Base-by-base conservation (phyloP, 768 basidiomycete genomes). In the Hypsizygus marmoreus region DNA sequence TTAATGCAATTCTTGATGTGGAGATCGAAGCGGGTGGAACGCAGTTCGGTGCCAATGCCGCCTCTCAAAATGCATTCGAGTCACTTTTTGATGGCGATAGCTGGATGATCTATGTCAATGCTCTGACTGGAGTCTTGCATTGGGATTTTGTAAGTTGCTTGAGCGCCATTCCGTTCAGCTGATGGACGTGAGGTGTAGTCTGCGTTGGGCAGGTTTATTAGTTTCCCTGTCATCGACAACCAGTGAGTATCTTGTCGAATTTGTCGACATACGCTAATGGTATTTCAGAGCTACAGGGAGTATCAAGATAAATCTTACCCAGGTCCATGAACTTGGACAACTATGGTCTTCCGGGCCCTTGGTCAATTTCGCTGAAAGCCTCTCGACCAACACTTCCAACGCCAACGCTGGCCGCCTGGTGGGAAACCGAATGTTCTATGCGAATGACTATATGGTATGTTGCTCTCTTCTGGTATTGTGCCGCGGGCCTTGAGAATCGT, bases 71-170 rank as follows among this genome's bases (percentile, higher is more conserved):
- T 14, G 84, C 84, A 0, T 74, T 88, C 36, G 76, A 70, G 9
- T 76, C 74, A 6, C 64, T 84, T 6, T 72, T 87, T 44, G 70
- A 79, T 30, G 86, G 81, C 0, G 70, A 82, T 50, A 64, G 69
- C 34, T 89, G 86, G 86, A 86, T 87, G 84, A 80, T 88, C 23
- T 83, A 77, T 55, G 63, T 65, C 7, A 87, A 88, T 57, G 62
- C 69, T 10, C 33, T 73, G 24, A 84, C 84, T 2, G 64, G 71
- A 1, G 74, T 79, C 6, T 56, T 82, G 32, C 84, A 86, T 57
- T 89, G 83, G 82, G 86, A 89, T 55, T 80, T 85, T 57, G 84
- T 86, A 51, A 25, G 49, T 11, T 4, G 10, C 14, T 38, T 1
- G n/a, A n/a, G n/a, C n/a, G n/a, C n/a, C n/a, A n/a, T n/a, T n/a